phyloP scores from a whole-genome alignment of 768 basidiomycete genomes.

The Tylopilus subfusipes region DNA sequence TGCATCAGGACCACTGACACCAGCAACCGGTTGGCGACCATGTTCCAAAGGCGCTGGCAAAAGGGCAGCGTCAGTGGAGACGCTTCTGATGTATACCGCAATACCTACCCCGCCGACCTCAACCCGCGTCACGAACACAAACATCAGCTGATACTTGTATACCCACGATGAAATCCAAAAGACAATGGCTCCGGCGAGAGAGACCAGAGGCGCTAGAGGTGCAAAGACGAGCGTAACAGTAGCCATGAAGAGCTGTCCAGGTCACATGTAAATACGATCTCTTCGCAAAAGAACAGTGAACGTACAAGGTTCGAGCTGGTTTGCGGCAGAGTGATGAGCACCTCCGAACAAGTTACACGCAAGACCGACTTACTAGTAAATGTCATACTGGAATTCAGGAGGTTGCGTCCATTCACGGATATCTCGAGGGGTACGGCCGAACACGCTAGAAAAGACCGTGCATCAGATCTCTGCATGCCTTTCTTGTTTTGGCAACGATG shows the following conservation, averaged over 20 bases:
- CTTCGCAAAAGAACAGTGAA: slow-evolving; percentile 4
- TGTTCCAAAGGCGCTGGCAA: slow-evolving; percentile 83
- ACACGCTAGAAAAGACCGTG: slow-evolving; percentile 42
- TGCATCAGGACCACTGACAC: slow-evolving; percentile 85
- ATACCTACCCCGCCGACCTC: slow-evolving; percentile 87
- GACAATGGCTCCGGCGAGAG: slow-evolving; percentile 74
- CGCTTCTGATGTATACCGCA: background rate
- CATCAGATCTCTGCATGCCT: slow-evolving; percentile 3
- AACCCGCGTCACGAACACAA: slow-evolving; percentile 82
- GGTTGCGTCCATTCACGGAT: slow-evolving; percentile 89
- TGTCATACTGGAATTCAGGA: slow-evolving; percentile 81
- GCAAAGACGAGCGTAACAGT: slow-evolving; percentile 94
- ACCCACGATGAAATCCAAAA: slow-evolving; percentile 87
- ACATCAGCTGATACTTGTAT: slow-evolving; percentile 97
- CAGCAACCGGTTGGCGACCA: slow-evolving; percentile 86
- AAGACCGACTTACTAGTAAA: slow-evolving; percentile 64
- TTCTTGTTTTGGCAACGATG: background rate
- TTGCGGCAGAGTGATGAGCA: slow-evolving; percentile 3
- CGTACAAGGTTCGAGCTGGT: slow-evolving; percentile 55
- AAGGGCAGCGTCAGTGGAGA: background rate
- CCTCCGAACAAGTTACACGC: background rate
- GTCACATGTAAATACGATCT: slow-evolving; percentile 5
- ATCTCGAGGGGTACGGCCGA: slow-evolving; percentile 88
- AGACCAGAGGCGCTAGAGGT: slow-evolving; percentile 88
- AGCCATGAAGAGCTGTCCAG: slow-evolving; percentile 72